Percentiles rank a stretch among this genome's conserved stretches.
Evolutionary conservation across 352 stramenopile species (phyloP).

Genomic region (Aphanomyces euteiches): DNA sequence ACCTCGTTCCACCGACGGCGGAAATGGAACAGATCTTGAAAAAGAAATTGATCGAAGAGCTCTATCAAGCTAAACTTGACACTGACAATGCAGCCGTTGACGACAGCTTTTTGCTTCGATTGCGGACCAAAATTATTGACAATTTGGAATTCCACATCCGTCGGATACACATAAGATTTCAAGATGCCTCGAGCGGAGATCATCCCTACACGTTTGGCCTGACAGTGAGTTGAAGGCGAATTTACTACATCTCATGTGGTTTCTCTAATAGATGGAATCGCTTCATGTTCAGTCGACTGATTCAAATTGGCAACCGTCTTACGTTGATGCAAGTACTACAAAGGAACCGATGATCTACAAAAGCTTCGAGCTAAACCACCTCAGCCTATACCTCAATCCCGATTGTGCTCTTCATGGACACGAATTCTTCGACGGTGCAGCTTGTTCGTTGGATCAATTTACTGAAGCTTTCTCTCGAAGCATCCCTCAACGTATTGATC

Average conservation of each 20-base stretch:
- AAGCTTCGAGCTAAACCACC: constrained; percentile 82
- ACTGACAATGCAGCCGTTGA: constrained; percentile 35
- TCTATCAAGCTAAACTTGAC: constrained; percentile 66
- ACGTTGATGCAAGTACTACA: constrained; percentile 70
- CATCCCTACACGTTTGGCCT: constrained; percentile 77
- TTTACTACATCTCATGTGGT: background rate
- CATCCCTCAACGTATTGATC: constrained; percentile 82
- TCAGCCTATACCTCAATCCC: constrained; percentile 82
- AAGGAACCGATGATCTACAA: constrained; percentile 87
- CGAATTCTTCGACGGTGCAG: constrained; percentile 54
- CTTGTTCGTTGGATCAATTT: constrained; percentile 74
- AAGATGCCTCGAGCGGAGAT: constrained; percentile 72
- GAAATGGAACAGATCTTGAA: constrained; percentile 81
- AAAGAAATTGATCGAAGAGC: constrained; percentile 76
- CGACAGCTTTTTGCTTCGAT: constrained; percentile 66
- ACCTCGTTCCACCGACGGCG: constrained; percentile 18
- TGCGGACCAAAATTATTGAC: constrained; percentile 87
- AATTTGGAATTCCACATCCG: constrained; percentile 86
- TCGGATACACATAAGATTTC: constrained; percentile 78
- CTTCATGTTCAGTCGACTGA: constrained; percentile 65
- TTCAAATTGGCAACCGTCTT: constrained; percentile 81
- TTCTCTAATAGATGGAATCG: constrained; percentile 4
- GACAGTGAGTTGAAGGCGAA: constrained; percentile 49
- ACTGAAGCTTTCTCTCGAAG: constrained; percentile 65
- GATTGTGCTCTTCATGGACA: constrained; percentile 50